Evolutionary conservation across 352 stramenopile species (phyloP), one percentile per base, ranked within the genome.

Genomic region (Phytophthora vignae): DNA sequence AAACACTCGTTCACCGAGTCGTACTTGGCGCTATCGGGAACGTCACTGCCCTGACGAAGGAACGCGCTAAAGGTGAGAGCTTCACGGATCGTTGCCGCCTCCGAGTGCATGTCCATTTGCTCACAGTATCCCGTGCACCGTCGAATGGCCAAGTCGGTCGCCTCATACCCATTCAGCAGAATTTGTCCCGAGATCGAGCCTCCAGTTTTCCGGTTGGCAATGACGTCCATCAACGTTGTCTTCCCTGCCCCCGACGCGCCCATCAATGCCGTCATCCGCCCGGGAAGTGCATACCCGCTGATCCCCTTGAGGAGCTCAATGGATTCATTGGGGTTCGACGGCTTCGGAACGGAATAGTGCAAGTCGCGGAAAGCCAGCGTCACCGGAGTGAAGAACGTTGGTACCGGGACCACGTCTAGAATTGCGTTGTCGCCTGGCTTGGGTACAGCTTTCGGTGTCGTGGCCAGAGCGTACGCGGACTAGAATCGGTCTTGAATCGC

Each of bases 161-260:
- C 55, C 53, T 71, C 64, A n/a, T 65, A 67, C 29, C 61, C 58
- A 10, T 75, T 63, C 15, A 75, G 33, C 50, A 67, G 40, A 22
- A 71, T 71, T 46, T 71, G 49, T 3, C 64, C 64, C 4, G 64
- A 67, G 25, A 67, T 60, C 2, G 25, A 44, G 2, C 94, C 93
- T 36, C 80, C 84, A 27, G 79, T 91, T 73, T 98, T 98, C 38
- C 94, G 76, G n/a, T 93, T 76, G 1, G 92, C 89, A 46, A 98
- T 92, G 2, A 98, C 92, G 77, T 98, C 92, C 68, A 97, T 90
- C 11, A 98, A 72, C 3, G 94, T 98, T 3, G 87, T 36, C 69
- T 98, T 98, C 0, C 92, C 91, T 36, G 87, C 83, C 19, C 86
- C 84, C 15, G 66, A 76, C 8, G 74, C 70, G 8, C 83, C 83